These are phyloP conservation scores for Exidia glandulosa DNA, from an alignment of 768 basidiomycete genomes.

Conservation along the genomic window DNA sequence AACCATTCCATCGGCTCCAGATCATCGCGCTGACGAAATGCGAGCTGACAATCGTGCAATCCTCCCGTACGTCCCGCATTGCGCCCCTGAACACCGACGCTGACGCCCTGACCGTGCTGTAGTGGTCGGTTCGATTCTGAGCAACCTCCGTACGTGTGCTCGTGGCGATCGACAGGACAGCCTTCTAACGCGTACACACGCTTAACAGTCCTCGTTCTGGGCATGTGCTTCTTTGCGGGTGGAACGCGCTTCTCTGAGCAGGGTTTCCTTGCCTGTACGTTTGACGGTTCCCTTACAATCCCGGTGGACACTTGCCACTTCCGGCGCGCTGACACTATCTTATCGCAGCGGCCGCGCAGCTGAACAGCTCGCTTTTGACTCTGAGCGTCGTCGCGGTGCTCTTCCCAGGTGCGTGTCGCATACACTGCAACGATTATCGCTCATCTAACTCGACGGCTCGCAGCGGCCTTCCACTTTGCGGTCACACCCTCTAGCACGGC, in stretches of 20 bases:
- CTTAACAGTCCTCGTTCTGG: conserved; percentile 58
- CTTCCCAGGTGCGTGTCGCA: conserved; percentile 32
- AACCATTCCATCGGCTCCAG: conserved; percentile 21
- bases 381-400: conserved; percentile 73
- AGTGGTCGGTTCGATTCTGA: conserved; percentile 79
- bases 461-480: conserved; percentile 63
- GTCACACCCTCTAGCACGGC: conserved; percentile 17
- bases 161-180: conserved; percentile 1
- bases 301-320: neutral
- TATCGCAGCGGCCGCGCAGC: conserved; percentile 49
- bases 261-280: conserved; percentile 63
- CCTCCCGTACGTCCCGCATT: conserved; percentile 41
- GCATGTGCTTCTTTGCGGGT: conserved; percentile 87
- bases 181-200: conserved; percentile 5
- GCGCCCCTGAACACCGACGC: neutral
- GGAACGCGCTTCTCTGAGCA: conserved; percentile 70
- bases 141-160: conserved; percentile 50
- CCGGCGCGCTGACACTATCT: neutral
- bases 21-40: conserved; percentile 76
- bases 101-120: neutral
- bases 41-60: conserved; percentile 70
- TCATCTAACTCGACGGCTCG: neutral
- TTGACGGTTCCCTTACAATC: neutral
- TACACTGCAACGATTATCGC: neutral
- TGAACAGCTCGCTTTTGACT: conserved; percentile 65